Evolutionary conservation across 2,329 filamentous ascomycete genomes (phyloP), one percentile per base, ranked within the genome.

Genomic region (Aureobasidium sp.): DNA sequence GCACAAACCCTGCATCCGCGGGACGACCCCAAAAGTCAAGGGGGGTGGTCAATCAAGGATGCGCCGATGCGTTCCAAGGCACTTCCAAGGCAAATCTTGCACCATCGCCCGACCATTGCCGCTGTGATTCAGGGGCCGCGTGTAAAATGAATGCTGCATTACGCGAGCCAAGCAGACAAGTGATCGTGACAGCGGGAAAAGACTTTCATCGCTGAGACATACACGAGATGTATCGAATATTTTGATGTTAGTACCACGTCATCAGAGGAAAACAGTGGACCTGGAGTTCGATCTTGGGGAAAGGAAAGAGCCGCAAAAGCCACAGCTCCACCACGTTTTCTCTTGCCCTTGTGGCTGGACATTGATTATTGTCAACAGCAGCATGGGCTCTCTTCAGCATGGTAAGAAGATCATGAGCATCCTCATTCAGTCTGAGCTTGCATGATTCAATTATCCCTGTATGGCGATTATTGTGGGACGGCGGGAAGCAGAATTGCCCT

Each of bases 91-190:
- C 36, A 55, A 26, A 27, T 41, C 26, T 37, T 12, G 34, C 34
- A n/a, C 37, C 24, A 36, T 57, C 53, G 27, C 46, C n/a, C 15
- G 41, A 57, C 27, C 39, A 44, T 20, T 27, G 46, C 46, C 46
- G 10, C 13, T 15, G 5, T 48, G 46, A 27, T 29, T 27, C 46
- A 32, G 13, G 44, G 34, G 53, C 53, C 53, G 53, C 53, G 53
- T 57, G 53, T 57, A 37, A 37, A 37, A 37, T 37, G 39, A 26
- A 56, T 13, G 52, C 32, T 9, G 10, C 17, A 56, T 56, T 56
- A 57, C 53, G 53, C 53, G 53, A 46, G 53, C 53, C 53, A 57
- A 57, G 53, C 20, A 34, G 27, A n/a, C n/a, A 13, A 12, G 48
- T 10, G 13, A 51, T 3, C 37, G 17, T 20, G 52, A 37, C n/a